Evolutionary conservation across 495 filamentous ascomycete genomes (phyloP).

Genomic region (Penicillium paradoxum): DNA sequence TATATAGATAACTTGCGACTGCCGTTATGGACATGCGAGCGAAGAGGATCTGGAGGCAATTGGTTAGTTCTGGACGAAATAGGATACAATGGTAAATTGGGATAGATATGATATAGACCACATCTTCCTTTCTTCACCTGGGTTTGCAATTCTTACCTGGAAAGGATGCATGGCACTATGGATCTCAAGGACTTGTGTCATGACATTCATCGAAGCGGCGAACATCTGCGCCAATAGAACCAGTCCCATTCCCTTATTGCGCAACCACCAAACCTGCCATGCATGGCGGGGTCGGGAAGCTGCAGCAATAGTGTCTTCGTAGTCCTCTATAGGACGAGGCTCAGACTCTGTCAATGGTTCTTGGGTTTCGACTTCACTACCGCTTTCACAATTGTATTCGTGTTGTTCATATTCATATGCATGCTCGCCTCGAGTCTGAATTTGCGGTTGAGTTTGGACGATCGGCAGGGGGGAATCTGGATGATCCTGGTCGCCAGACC

Average conservation of each 20-base stretch:
- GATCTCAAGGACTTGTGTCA: constrained; percentile 71
- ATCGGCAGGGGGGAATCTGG: constrained; percentile 23
- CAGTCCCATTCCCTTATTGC: constrained; percentile 69
- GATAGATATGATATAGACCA: neutral
- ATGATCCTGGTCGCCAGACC: constrained; percentile 9
- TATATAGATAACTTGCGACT: constrained; percentile 62
- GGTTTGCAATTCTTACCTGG: constrained; percentile 56
- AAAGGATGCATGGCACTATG: constrained; percentile 76
- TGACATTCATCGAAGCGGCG: constrained; percentile 82
- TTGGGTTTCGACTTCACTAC: constrained; percentile 7
- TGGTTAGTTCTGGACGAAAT: constrained; percentile 3
- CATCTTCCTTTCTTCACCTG: neutral
- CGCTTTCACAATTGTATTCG: neutral
- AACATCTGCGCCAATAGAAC: constrained; percentile 79
- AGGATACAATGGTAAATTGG: neutral
- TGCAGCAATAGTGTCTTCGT: neutral
- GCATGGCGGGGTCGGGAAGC: constrained; percentile 18
- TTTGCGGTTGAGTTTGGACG: neutral
- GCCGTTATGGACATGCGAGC: constrained; percentile 76
- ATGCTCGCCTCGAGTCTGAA: neutral
- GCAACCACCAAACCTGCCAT: constrained; percentile 40
- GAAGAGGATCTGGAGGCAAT: constrained; percentile 60
- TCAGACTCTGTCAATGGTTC: constrained; percentile 16
- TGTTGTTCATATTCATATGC: neutral
- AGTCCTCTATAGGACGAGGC: constrained; percentile 18